Percentiles rank a stretch among this genome's conserved stretches.
phyloP scores from a whole-genome alignment of 441 rosid genomes.

The Jatropha podagrica region DNA sequence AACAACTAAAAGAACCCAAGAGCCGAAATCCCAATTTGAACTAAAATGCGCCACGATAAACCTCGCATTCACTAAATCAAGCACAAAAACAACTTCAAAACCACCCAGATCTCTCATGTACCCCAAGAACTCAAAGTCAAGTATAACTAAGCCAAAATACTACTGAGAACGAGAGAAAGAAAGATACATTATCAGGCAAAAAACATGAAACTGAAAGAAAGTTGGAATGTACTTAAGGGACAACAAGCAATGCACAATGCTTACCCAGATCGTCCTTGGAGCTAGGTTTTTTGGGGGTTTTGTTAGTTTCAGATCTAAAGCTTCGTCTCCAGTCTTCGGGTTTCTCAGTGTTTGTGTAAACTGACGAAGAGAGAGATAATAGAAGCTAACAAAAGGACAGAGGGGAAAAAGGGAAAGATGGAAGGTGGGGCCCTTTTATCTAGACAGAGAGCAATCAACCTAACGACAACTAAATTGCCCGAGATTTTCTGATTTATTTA shows the following conservation, averaged over 20 bases:
- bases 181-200: conserved; percentile 15
- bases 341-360: conserved; percentile 17
- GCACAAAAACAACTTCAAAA: conserved; percentile 17
- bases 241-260: conserved; percentile 14
- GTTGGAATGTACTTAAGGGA: not conserved
- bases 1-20: not conserved
- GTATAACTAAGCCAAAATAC: conserved; percentile 17
- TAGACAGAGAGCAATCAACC: not conserved
- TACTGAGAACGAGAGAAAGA: conserved; percentile 18
- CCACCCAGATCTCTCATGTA: conserved; percentile 29
- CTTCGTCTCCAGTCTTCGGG: conserved; percentile 12
- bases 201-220: not conserved
- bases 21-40: not conserved
- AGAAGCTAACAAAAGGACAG: conserved; percentile 30
- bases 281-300: conserved; percentile 20
- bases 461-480: conserved; percentile 22
- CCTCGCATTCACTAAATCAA: conserved; percentile 21
- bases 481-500: conserved; percentile 30
- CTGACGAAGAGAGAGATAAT: conserved; percentile 19
- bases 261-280: conserved; percentile 38
- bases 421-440: conserved; percentile 32
- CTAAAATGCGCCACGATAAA: conserved; percentile 16
- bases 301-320: conserved; percentile 50
- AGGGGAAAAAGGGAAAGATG: conserved; percentile 22
- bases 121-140: conserved; percentile 4